Evolutionary conservation across 805 yeast genomes (phyloP).

Genomic region (Candida koratica): DNA sequence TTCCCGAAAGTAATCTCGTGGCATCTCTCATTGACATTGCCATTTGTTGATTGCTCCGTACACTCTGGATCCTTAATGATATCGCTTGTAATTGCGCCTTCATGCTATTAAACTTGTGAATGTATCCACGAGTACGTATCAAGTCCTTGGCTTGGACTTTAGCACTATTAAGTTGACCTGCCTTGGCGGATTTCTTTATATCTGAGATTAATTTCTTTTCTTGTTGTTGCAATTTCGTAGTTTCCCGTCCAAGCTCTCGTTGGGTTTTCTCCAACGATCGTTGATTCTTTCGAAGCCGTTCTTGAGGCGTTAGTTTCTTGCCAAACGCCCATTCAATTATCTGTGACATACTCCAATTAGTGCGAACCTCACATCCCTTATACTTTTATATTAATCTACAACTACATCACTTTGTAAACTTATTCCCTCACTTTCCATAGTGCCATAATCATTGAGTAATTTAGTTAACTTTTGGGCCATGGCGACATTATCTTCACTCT

Average conservation of each 20-base stretch:
- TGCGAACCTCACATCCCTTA: no score
- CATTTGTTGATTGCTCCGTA: constrained; percentile 93
- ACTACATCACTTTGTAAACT: constrained; percentile 11
- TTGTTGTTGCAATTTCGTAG: constrained; percentile 79
- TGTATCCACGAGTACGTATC: constrained; percentile 78
- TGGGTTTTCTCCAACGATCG: constrained; percentile 92
- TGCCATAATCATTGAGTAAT: constrained; percentile 27
- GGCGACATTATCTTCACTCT: constrained; percentile 45
- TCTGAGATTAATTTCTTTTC: constrained; percentile 84
- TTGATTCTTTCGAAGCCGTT: constrained; percentile 90
- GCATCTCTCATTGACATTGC: constrained; percentile 93
- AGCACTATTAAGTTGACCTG: constrained; percentile 82
- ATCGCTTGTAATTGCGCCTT: constrained; percentile 95
- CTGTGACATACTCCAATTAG: constrained; percentile 23
- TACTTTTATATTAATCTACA: no score
- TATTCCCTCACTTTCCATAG: constrained; percentile 16
- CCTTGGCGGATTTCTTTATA: constrained; percentile 87
- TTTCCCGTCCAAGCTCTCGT: constrained; percentile 87
- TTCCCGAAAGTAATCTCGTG: constrained; percentile 72
- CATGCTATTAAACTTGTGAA: constrained; percentile 88
- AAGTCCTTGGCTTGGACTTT: constrained; percentile 95
- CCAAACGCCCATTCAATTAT: constrained; percentile 93
- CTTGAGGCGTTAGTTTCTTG: constrained; percentile 89
- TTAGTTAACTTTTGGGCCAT: constrained; percentile 32
- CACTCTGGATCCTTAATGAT: constrained; percentile 84